These are phyloP conservation scores for Paraurostyla sp. DNA, from an alignment of 73 alveolate genomes.

Conservation along the genomic window DNA sequence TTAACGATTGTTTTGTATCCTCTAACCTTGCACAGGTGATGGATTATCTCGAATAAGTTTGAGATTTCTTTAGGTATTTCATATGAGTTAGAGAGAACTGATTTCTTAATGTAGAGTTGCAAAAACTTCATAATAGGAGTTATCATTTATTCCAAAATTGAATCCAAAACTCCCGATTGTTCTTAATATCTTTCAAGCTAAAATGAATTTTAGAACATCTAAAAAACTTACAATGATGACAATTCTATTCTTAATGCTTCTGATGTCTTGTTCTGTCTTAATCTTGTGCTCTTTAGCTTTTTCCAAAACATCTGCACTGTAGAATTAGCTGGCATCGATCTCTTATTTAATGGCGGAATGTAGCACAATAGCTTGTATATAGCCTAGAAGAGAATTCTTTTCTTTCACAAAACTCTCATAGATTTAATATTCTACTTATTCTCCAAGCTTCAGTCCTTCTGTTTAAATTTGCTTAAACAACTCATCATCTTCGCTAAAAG, in stretches of 20 bases:
- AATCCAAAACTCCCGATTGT: constrained; percentile 90
- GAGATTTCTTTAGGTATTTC: constrained; percentile 65
- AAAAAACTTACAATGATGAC: constrained; percentile 55
- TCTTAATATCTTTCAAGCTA: constrained; percentile 87
- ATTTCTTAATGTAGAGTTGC: constrained; percentile 39
- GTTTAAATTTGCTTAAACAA: background rate
- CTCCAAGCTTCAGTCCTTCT: constrained; percentile 1
- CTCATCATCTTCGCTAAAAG: background rate
- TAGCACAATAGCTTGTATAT: constrained; percentile 39
- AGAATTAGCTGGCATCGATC: background rate
- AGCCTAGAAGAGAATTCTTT: constrained; percentile 45
- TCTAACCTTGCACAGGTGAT: constrained; percentile 91
- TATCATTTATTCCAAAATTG: constrained; percentile 79
- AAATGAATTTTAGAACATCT: background rate
- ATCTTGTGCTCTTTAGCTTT: constrained; percentile 3
- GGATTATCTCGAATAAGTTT: constrained; percentile 80
- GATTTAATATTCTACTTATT: constrained; percentile 14
- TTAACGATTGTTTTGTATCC: constrained; percentile 91
- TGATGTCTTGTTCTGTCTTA: constrained; percentile 30
- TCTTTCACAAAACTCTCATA: constrained; percentile 70
- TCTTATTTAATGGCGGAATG: background rate
- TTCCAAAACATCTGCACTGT: background rate
- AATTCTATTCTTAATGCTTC: constrained; percentile 62
- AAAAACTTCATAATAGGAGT: constrained; percentile 82
- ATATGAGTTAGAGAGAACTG: constrained; percentile 38